phyloP scores from a whole-genome alignment of 1,284 basidiomycete genomes.

The Leccinum idahoense region DNA sequence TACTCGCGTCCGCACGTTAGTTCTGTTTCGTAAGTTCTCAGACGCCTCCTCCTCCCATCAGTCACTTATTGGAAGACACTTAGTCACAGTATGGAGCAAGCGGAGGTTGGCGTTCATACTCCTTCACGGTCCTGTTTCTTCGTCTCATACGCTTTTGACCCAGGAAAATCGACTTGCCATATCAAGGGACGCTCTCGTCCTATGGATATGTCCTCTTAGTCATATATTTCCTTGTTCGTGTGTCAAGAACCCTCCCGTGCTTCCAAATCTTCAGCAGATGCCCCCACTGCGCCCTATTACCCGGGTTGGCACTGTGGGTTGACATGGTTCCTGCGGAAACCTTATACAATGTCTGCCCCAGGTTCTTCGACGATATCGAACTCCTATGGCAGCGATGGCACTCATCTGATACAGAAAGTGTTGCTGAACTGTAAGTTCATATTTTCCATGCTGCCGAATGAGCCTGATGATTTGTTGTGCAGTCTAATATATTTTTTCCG shows the following conservation, averaged over 20 bases:
- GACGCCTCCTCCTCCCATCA: neutral
- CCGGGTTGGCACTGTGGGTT: slow-evolving; percentile 35
- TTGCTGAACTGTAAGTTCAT: slow-evolving; percentile 79
- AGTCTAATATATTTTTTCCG: slow-evolving; percentile 97
- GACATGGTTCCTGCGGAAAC: slow-evolving; percentile 4
- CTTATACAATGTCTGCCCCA: slow-evolving; percentile 21
- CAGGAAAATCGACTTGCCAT: slow-evolving; percentile 98
- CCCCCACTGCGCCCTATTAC: slow-evolving; percentile 80
- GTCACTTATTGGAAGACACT: slow-evolving; percentile 10
- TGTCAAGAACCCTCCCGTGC: slow-evolving; percentile 91
- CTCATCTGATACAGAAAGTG: slow-evolving; percentile 85
- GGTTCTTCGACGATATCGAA: slow-evolving; percentile 98
- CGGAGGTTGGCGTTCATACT: slow-evolving; percentile 52
- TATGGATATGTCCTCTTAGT: slow-evolving; percentile 98
- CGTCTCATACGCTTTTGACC: slow-evolving; percentile 1
- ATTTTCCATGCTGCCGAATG: slow-evolving; percentile 3
- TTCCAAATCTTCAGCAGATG: slow-evolving; percentile 89
- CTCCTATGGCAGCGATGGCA: slow-evolving; percentile 87
- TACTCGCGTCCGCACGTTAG: slow-evolving; percentile 87
- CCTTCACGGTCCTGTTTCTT: neutral
- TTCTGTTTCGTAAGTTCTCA: slow-evolving; percentile 80
- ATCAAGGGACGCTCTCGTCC: slow-evolving; percentile 92
- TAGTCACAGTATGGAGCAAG: slow-evolving; percentile 99
- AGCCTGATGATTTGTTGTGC: slow-evolving; percentile 9
- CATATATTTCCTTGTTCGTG: slow-evolving; percentile 95